Conservation (phyloP, 345 rosid genomes). For the Hibiscus tridactylites region DNA sequence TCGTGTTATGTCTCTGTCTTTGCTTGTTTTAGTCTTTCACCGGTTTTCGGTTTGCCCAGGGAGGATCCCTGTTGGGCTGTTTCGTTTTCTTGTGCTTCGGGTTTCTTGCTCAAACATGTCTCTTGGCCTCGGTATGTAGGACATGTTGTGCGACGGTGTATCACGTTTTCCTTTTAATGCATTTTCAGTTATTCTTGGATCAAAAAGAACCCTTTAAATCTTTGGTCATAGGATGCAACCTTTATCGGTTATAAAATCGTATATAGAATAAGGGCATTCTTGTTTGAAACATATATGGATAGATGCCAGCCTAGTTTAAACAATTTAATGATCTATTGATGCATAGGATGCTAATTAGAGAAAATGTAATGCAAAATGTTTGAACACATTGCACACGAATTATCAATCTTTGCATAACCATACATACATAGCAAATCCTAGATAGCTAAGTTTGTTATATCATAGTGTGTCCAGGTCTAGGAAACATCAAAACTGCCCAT, state of each 20-base stretch:
- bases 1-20: too few relatives aligned
- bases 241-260: neutral
- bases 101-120: too few relatives aligned
- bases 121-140: too few relatives aligned
- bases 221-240: neutral
- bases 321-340: neutral
- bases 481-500: neutral
- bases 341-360: neutral
- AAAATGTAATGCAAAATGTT: neutral
- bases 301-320: neutral
- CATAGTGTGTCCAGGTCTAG: neutral
- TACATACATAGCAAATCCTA: neutral
- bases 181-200: too few relatives aligned
- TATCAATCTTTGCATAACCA: neutral
- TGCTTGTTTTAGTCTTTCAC: too few relatives aligned
- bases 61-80: too few relatives aligned
- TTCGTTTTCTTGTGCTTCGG: too few relatives aligned
- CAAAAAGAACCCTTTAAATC: neutral
- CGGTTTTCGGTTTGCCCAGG: too few relatives aligned
- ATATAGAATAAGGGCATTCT: neutral
- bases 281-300: neutral
- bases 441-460: neutral
- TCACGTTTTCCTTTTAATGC: too few relatives aligned
- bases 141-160: too few relatives aligned
- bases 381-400: neutral